Base-by-base conservation (phyloP, 805 yeast species). In the Metschnikowia drakensbergensis region DNA sequence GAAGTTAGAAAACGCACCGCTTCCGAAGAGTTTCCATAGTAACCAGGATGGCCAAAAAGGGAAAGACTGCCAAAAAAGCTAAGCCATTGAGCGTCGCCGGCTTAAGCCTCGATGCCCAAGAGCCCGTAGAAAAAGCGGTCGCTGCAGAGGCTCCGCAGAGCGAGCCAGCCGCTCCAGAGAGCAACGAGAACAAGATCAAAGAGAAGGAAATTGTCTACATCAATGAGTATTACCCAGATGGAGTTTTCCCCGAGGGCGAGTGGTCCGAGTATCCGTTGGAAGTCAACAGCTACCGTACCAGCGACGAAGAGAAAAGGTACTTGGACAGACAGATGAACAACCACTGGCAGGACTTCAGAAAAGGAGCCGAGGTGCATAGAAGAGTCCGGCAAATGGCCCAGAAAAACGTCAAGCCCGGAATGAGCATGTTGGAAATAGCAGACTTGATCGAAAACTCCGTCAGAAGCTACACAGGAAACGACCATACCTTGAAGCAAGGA, bases 351-450 rank as follows among this genome's bases (percentile, higher is more conserved):
- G 97, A 91, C 53, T 83, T 90, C 69, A 82, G 99, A 61, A 89
- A 89, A 63, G 99, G 91, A 48, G 97, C 98, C 2, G 99, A 94
- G 65, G 85, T 91, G 45, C 99, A 94, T 65, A 80, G 98, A 55
- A 78, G 96, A 59, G 97, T 88, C 8, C 81, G 99, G 59, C 81
- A 81, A 53, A 82, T 87, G 63, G 87, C 95, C 1, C 85, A 81
- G 53, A 77, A 82, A 50, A 73, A 75, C 51, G 78, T 94, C 57
- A 80, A 83, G 65, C 97, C 98, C 0, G 99, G 98, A 23, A 87
- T 91, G 96, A 70, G 87, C 10, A 86, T 90, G 81, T 86, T 82
- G 25, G 96, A 90, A 53, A 82, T 94, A 57, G 97, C 96, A 9
- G 89, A 94, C 63, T 74, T 83, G 51, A 86, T 94, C 58, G 99